Base-by-base conservation (phyloP, 345 rosid species). In the Heritiera littoralis region DNA sequence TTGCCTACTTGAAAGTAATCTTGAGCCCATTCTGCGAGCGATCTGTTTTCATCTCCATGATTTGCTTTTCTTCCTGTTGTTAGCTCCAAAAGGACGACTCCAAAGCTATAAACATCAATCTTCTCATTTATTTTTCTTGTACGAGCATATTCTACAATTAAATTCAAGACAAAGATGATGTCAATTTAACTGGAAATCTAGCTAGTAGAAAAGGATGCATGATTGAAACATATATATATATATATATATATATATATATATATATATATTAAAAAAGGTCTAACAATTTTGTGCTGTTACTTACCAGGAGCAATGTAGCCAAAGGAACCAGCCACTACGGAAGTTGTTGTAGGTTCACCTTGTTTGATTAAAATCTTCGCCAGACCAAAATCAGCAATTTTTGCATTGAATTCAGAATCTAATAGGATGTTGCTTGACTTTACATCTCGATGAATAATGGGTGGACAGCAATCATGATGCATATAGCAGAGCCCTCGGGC, bases 301-400 rank as follows among this genome's bases (percentile, higher is more conserved):
- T 83, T 59, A 89, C 97, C 97, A 9, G 94, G 97, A 4, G 92
- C 94, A 32, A 90, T 82, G 78, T 90, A 92, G 3, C 97, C 92
- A 10, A 82, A 83, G 13, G 94, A 90, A 46, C 97, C 97, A 12
- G 86, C 97, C 9, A 92, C 86, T 6, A 84, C 73, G 7, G 97
- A 88, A 84, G 86, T 75, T 12, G 88, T 87, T 51, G 78, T 82
- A 35, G 72, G 49, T 76, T 90, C 90, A 79, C 89, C 94, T 10
- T 78, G 74, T 74, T 78, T 84, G 43, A 80, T 52, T 85, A 90
- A 76, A 76, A 85, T 87, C 79, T 84, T 90, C 52, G 97, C 92
- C 0, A 90, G 83, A 55, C 97, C 97, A 56, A 92, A 92, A 81
- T 92, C 94, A 0, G 92, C 94, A n/a, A 92, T 86, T 66, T 85